Conservation (phyloP, 345 rosid genomes). For the Heritiera fomes region DNA sequence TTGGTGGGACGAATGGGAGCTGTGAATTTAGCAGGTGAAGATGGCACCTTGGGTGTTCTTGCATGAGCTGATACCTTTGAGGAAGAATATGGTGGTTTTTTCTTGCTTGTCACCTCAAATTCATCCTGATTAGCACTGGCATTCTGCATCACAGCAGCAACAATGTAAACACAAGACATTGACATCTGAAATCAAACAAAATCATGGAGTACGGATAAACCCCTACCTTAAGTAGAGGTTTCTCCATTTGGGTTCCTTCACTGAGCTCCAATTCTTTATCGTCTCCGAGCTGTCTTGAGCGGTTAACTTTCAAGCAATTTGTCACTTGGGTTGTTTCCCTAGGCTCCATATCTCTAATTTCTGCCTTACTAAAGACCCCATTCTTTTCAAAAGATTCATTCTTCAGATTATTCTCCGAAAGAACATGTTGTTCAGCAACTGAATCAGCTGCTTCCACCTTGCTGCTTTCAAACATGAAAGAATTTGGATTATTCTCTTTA, state of each 20-base stretch:
- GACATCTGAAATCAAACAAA: neutral
- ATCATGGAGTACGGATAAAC: neutral
- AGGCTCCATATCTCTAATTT: constrained; percentile 32
- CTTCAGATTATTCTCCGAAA: constrained; percentile 28
- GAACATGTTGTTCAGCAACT: constrained; percentile 22
- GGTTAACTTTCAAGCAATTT: constrained; percentile 28
- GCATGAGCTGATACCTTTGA: constrained; percentile 28
- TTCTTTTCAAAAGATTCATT: constrained; percentile 23
- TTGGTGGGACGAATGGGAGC: constrained; percentile 29
- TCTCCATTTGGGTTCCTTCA: constrained; percentile 38
- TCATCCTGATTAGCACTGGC: constrained; percentile 30
- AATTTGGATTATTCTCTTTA: constrained; percentile 15
- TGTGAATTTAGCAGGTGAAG: constrained; percentile 40
- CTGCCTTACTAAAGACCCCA: constrained; percentile 16
- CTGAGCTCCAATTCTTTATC: constrained; percentile 20
- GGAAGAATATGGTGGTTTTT: constrained; percentile 39
- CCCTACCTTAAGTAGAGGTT: constrained; percentile 52
- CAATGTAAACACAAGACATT: constrained; percentile 9
- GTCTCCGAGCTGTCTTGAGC: constrained; percentile 20
- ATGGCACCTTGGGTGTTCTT: constrained; percentile 36
- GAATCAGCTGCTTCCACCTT: constrained; percentile 20
- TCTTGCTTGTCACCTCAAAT: constrained; percentile 35
- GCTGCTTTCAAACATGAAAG: constrained; percentile 24
- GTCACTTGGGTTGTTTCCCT: constrained; percentile 32
- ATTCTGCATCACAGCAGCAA: constrained; percentile 35